phyloP scores from a whole-genome alignment of 768 basidiomycete genomes.

The Leccinellum luteum region DNA sequence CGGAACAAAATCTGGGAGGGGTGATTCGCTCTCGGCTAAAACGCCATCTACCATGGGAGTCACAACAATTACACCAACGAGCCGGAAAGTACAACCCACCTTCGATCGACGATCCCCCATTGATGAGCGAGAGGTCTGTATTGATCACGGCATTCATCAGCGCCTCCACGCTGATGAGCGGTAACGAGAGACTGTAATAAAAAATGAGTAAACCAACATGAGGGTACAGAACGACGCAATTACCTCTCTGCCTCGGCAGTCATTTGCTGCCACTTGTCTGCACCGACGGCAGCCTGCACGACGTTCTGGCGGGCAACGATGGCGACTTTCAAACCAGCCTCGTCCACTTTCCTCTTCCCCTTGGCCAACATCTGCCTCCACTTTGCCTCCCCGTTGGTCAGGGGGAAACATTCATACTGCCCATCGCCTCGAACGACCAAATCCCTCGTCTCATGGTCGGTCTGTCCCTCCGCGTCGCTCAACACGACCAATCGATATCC shows the following conservation, averaged over 20 bases:
- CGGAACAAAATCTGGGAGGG: slow-evolving; percentile 48
- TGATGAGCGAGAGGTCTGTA: slow-evolving; percentile 34
- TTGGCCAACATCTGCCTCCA: slow-evolving; percentile 53
- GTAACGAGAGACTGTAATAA: slow-evolving; percentile 36
- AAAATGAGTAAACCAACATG: slow-evolving; percentile 6
- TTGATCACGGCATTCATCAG: slow-evolving; percentile 50
- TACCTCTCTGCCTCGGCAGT: slow-evolving; percentile 51
- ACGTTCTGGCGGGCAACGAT: slow-evolving; percentile 50
- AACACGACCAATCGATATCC: slow-evolving; percentile 58
- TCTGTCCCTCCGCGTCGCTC: slow-evolving; percentile 51
- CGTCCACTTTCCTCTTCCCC: slow-evolving; percentile 45
- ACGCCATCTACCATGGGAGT: slow-evolving; percentile 2
- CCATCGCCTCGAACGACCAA: slow-evolving; percentile 58
- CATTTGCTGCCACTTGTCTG: slow-evolving; percentile 53
- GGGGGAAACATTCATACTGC: slow-evolving; percentile 59
- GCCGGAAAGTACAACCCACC: slow-evolving; percentile 7
- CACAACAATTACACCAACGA: neutral
- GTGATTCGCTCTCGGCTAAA: slow-evolving; percentile 26
- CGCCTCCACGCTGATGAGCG: slow-evolving; percentile 44
- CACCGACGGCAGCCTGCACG: slow-evolving; percentile 50
- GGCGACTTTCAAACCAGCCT: slow-evolving; percentile 45
- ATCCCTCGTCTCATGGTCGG: slow-evolving; percentile 48
- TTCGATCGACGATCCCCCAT: slow-evolving; percentile 19
- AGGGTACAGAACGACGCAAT: slow-evolving; percentile 8
- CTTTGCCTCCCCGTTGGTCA: slow-evolving; percentile 45